A percentile compares a stretch with the other conserved stretches of the same genome.
These are phyloP conservation scores for Neurospora cerealis DNA, from an alignment of 495 filamentous ascomycete species.

Conservation along the genomic window DNA sequence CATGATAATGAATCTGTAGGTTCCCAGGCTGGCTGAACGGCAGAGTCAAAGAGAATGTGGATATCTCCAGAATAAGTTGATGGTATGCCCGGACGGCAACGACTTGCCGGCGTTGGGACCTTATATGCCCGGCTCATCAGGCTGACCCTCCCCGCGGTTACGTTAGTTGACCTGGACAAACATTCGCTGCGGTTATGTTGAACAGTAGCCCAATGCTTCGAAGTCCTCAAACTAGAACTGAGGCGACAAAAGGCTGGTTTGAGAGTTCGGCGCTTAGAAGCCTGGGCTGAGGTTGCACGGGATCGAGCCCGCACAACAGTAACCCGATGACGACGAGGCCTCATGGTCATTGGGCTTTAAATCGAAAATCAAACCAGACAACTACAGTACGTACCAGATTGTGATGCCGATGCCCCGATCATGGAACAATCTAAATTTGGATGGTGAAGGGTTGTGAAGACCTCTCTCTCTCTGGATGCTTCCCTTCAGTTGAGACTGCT, in stretches of 20 bases:
- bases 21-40: background rate
- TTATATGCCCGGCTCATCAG: background rate
- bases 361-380: background rate
- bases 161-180: background rate
- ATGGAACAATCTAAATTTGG: background rate
- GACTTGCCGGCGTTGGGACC: background rate
- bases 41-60: background rate
- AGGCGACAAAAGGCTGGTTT: background rate
- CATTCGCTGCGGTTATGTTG: background rate
- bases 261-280: background rate
- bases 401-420: background rate
- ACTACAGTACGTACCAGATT: background rate
- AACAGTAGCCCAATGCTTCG: background rate
- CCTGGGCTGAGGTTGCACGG: background rate
- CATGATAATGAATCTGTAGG: background rate
- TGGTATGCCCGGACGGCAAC: background rate
- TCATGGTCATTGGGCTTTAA: background rate
- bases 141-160: background rate
- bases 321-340: background rate
- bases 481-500: background rate
- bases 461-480: background rate
- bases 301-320: background rate
- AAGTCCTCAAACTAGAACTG: background rate
- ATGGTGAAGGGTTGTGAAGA: background rate
- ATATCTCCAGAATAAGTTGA: background rate